Conservation (phyloP, 2,329 filamentous ascomycete species). For the Tolypocladium ovalisporum region DNA sequence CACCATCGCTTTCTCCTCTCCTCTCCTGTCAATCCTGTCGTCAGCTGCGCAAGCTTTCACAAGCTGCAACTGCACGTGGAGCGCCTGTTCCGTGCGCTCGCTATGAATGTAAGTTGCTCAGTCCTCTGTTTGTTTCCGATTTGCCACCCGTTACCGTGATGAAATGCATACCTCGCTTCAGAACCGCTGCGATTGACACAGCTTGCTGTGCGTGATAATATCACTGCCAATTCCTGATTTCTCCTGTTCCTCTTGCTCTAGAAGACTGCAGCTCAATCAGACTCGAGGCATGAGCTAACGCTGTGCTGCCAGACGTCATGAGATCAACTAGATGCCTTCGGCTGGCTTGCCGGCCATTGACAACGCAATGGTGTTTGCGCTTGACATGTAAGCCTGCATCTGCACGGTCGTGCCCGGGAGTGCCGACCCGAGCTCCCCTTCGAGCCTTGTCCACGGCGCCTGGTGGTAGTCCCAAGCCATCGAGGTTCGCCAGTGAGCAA, state of each 20-base stretch:
- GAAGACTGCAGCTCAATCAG: neutral
- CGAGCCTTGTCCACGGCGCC: constrained; percentile 12
- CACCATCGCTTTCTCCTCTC: neutral
- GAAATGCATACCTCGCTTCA: constrained; percentile 32
- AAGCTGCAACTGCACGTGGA: neutral
- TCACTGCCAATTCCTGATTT: constrained; percentile 27
- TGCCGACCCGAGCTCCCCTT: neutral
- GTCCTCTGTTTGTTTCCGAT: neutral
- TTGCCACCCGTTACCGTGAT: constrained; percentile 22
- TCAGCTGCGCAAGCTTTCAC: neutral
- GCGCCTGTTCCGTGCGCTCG: constrained; percentile 8
- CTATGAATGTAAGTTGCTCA: constrained; percentile 24
- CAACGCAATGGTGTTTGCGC: neutral
- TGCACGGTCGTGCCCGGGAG: neutral
- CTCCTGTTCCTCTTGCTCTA: constrained; percentile 2
- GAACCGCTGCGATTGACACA: constrained; percentile 41
- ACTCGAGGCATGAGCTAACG: neutral
- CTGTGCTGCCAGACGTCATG: constrained; percentile 19
- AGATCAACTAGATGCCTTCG: constrained; percentile 25
- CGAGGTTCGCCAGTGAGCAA: constrained; percentile 8
- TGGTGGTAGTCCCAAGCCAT: constrained; percentile 2
- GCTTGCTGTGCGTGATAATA: constrained; percentile 32
- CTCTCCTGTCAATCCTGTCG: no score
- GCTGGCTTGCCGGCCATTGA: constrained; percentile 19
- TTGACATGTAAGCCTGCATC: constrained; percentile 1